Base-by-base conservation (phyloP, 2,329 filamentous ascomycete genomes). In the Neopestalotiopsis rosae region DNA sequence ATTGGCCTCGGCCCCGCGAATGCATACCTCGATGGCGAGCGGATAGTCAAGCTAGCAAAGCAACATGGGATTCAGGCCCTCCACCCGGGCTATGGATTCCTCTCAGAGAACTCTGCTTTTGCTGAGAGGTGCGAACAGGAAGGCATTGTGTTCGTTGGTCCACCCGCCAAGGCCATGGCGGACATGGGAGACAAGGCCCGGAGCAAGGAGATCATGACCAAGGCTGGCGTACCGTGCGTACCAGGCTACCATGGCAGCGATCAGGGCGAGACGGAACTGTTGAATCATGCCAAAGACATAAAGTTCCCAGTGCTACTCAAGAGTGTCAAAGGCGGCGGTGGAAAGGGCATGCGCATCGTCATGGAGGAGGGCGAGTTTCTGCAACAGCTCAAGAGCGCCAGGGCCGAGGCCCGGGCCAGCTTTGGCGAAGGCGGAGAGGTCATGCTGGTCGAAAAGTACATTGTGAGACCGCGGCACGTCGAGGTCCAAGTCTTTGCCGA, bases 1-100 rank as follows among this genome's bases (percentile, higher is more conserved):
- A 89, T 97, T 62, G 94, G 94, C 71, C 88, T 99, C 12, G 95
- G 95, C 28, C 89, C 91, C 7, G 90, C 94, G 17, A 92, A 92
- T 63, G 94, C 92, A 66, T 99, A 99, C 79, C 90, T 99, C 57
- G 95, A 99, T 79, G 95, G 95, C 68, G 93, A 97, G 76, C 90
- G 93, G 71, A 98, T 99, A 78, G 95, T 99, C 71, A 87, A 90
- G 34, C 90, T 97, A 69, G 96, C 95, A 14, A 94, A 95, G 82
- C 86, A 92, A 75, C 89, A 95, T 76, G 92, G 92, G 58, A 98
- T 97, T 76, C 90, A 95, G 78, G 95, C 94, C 4, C 91, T 99
- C 73, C 96, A 99, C 80, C 96, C 96, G 0, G 96, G 96, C 30
- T 99, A 99, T 83, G 96, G 96, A 58, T 99, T 97, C 77, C 83